Conservation (phyloP, 2,329 filamentous ascomycete genomes). For the Domatiomyces globalis region DNA sequence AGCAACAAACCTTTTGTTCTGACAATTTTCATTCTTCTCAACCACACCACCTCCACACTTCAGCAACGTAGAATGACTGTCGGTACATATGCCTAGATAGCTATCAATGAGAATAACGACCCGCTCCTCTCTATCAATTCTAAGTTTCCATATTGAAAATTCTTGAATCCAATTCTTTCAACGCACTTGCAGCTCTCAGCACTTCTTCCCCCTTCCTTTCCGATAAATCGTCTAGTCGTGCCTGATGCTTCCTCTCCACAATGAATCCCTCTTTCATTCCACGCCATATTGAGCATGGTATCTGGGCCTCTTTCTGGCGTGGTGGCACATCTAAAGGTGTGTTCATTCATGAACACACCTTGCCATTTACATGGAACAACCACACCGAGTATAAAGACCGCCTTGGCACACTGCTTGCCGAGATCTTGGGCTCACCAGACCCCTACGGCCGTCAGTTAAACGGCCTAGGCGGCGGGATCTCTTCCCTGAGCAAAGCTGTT, state of each 20-base stretch:
- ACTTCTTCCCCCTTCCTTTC: neutral
- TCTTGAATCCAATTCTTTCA: no score
- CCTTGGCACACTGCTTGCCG: neutral
- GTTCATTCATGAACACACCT: slow-evolving; percentile 34
- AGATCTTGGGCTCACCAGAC: slow-evolving; percentile 14
- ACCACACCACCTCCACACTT: no score
- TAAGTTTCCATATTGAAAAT: neutral
- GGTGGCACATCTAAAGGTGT: slow-evolving; percentile 57
- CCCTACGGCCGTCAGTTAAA: slow-evolving; percentile 50
- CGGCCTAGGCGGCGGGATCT: slow-evolving; percentile 55
- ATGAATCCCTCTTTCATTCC: neutral
- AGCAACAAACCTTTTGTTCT: neutral
- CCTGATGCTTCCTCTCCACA: neutral
- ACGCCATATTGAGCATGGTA: neutral
- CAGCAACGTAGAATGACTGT: no score
- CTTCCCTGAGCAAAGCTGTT: slow-evolving; percentile 52
- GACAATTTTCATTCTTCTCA: no score
- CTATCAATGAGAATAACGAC: no score
- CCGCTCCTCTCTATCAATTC: no score
- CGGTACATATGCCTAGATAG: no score
- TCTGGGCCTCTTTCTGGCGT: slow-evolving; percentile 45
- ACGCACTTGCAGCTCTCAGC: no score
- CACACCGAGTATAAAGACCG: neutral
- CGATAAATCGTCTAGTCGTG: neutral
- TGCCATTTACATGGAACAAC: neutral